Conservation (phyloP, 331 rosid species). For the Prunus yedoensis region DNA sequence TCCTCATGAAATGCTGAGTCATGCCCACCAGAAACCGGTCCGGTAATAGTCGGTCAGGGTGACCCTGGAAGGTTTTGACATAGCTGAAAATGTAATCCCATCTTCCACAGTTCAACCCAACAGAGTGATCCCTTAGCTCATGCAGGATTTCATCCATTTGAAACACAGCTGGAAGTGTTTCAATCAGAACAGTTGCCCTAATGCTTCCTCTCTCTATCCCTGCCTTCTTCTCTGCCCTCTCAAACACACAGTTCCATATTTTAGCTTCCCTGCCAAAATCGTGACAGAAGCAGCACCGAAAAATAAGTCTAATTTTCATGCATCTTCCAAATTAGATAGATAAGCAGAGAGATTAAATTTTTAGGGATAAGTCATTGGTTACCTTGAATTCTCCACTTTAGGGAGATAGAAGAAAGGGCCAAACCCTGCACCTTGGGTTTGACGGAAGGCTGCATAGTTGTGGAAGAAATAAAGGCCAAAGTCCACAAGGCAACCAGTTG, state of each 20-base stretch:
- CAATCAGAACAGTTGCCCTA: constrained; percentile 82
- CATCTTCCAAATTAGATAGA: background rate
- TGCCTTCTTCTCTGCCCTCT: constrained; percentile 73
- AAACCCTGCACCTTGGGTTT: constrained; percentile 69
- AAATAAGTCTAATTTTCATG: background rate
- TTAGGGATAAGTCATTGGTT: background rate
- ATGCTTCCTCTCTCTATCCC: constrained; percentile 88
- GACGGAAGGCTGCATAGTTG: constrained; percentile 54
- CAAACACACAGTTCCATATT: constrained; percentile 83
- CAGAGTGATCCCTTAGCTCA: constrained; percentile 85
- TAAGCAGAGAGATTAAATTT: too few species aligned
- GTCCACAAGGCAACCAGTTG: constrained; percentile 81
- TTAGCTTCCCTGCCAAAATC: constrained; percentile 70
- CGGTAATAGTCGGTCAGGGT: constrained; percentile 75
- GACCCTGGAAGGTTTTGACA: constrained; percentile 87
- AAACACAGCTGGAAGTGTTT: constrained; percentile 90
- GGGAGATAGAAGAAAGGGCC: constrained; percentile 99
- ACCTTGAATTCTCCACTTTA: constrained; percentile 95
- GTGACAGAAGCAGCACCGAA: background rate
- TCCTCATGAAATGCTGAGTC: constrained; percentile 90
- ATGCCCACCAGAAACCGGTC: constrained; percentile 85
- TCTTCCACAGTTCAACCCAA: constrained; percentile 86
- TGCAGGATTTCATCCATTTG: constrained; percentile 92
- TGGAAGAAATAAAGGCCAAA: constrained; percentile 85
- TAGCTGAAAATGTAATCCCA: constrained; percentile 99